phyloP scores from a whole-genome alignment of 768 basidiomycete genomes.

The Tephrocybe sp. region DNA sequence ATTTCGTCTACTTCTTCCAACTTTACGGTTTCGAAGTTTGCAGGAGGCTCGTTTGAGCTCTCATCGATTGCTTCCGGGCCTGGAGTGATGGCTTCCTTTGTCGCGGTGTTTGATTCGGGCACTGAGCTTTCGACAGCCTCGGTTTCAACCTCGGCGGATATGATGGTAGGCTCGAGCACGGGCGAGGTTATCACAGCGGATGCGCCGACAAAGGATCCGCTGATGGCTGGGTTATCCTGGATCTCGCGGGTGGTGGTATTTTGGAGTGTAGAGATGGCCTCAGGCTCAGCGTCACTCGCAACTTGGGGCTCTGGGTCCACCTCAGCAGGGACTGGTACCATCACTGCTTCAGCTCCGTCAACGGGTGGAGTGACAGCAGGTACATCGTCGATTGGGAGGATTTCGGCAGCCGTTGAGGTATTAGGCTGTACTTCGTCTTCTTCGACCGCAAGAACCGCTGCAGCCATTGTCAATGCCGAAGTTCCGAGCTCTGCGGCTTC shows the following conservation, averaged over 20 bases:
- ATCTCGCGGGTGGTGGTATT: not conserved
- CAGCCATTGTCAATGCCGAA: not conserved
- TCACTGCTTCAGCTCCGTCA: no score
- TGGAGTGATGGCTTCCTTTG: not conserved
- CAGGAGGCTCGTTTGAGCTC: not conserved
- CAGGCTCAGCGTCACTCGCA: not conserved
- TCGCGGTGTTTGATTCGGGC: not conserved
- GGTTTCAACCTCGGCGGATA: not conserved
- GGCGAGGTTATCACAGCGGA: not conserved
- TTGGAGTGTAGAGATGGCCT: not conserved
- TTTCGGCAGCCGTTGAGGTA: not conserved
- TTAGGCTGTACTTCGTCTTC: not conserved
- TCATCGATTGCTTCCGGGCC: not conserved
- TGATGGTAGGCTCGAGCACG: not conserved
- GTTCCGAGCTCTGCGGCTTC: slow-evolving; percentile 2
- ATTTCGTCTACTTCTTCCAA: not conserved
- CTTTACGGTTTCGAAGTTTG: not conserved
- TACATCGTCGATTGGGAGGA: not conserved
- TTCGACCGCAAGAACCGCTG: not conserved
- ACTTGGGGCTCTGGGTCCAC: not conserved
- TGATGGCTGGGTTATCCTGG: not conserved
- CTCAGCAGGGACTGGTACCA: not conserved
- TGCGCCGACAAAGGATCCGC: not conserved
- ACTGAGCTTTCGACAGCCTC: not conserved
- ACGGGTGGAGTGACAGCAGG: not conserved